A percentile compares a stretch with the other conserved stretches of the same genome.
phyloP scores from a whole-genome alignment of 768 basidiomycete genomes.

The Lactarius hengduanensis region DNA sequence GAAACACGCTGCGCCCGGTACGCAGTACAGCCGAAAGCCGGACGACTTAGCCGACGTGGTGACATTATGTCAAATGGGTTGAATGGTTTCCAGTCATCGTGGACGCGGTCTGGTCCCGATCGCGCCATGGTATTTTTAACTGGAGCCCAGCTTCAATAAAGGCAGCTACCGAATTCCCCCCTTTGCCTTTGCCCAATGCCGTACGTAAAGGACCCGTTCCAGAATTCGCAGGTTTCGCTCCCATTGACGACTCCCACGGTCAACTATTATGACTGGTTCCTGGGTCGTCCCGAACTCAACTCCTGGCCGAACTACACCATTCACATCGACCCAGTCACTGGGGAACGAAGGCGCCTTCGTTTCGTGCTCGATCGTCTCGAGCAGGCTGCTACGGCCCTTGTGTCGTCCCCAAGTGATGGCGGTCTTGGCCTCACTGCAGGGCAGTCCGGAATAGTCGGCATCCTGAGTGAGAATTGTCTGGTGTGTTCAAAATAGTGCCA shows the following conservation, averaged over 20 bases:
- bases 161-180: too few relatives aligned
- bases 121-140: neutral
- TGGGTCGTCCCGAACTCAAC: conserved; percentile 11
- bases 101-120: neutral
- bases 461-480: conserved; percentile 67
- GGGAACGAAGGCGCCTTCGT: conserved; percentile 43
- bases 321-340: conserved; percentile 56
- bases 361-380: conserved; percentile 53
- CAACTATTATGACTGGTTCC: conserved; percentile 23
- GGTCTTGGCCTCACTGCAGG: conserved; percentile 49
- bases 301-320: conserved; percentile 47
- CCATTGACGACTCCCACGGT: conserved; percentile 16
- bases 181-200: conserved; percentile 12
- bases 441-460: conserved; percentile 58
- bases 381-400: conserved; percentile 55
- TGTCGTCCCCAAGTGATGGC: conserved; percentile 42
- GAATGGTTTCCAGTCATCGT: neutral
- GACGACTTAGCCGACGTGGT: neutral
- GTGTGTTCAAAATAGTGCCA: conserved; percentile 40
- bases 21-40: neutral
- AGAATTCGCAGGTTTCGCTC: neutral
- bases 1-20: too few relatives aligned
- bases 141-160: neutral
- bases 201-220: neutral
- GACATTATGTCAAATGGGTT: too few relatives aligned